Percentiles rank a stretch among this genome's conserved stretches.
These are phyloP conservation scores for Trichosanthes truncata DNA, from an alignment of 306 rosid species.

Conservation along the genomic window DNA sequence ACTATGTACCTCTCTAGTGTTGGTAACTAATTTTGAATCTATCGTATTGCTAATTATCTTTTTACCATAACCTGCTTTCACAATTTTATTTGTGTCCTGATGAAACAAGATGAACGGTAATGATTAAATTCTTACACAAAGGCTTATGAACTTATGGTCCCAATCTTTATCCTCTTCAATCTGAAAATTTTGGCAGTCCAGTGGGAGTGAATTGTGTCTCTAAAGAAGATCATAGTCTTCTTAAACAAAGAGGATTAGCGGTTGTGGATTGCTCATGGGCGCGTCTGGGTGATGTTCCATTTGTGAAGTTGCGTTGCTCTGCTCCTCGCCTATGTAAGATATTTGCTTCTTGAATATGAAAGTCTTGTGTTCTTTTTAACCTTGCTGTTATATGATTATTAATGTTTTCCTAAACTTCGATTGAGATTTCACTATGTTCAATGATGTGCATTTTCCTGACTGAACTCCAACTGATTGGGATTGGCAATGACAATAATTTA, in stretches of 20 bases:
- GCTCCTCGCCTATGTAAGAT: conserved; percentile 87
- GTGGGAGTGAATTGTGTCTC: conserved; percentile 82
- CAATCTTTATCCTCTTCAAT: not conserved
- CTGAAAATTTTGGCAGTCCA: conserved; percentile 51
- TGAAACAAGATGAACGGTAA: not conserved
- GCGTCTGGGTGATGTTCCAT: conserved; percentile 82
- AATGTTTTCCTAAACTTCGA: not conserved
- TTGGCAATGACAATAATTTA: not conserved
- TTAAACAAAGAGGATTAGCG: conserved; percentile 70
- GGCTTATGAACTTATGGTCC: not conserved
- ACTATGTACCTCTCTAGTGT: not conserved
- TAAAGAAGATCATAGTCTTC: conserved; percentile 63
- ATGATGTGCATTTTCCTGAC: not conserved
- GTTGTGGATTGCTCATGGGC: conserved; percentile 99
- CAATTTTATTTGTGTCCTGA: not conserved
- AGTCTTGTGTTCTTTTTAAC: not conserved
- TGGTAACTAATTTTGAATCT: not conserved
- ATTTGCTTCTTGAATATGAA: not conserved
- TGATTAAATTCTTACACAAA: not conserved
- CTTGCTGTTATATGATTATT: not conserved
- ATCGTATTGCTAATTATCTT: not conserved
- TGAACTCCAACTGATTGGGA: not conserved
- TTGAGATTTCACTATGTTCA: not conserved
- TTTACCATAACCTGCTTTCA: not conserved
- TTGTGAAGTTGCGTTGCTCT: conserved; percentile 72